Evolutionary conservation across 140 eudicot genomes (phyloP), one percentile per base, ranked within the genome.

Genomic region (Anethum foeniculum): DNA sequence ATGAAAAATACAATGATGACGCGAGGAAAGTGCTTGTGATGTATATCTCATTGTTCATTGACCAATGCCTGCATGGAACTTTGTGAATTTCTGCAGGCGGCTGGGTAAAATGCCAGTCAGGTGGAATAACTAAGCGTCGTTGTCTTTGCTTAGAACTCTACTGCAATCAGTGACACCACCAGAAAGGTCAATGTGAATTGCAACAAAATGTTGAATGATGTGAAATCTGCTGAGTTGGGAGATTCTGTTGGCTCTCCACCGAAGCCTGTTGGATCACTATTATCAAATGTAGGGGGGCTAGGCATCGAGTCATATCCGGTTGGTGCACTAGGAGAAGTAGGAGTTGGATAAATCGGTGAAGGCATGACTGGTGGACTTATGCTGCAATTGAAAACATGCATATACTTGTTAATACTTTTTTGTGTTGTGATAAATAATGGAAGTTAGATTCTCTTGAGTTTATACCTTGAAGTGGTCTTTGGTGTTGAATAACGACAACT

Each of bases 231-330:
- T 76, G 89, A 84, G 88, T 76, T 91, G 16, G 96, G 96, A 58
- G 86, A 85, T 58, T 86, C 91, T 28, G 89, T 86, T 52, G 96
- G 96, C 39, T 88, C 93, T 68, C 74, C 74, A 44, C 86, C 85
- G 18, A 86, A 36, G 93, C 90, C 5, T 86, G 74, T 68, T 68
- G 91, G 90, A 77, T 89, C 93, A n/a, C 81, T 48, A 54, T 47
- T 81, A 39, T 86, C 84, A 62, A 21, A 28, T 1, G 88, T 78
- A 1, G 92, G 92, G 72, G 65, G 76, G 52, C 36, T 78, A 78
- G 90, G 89, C 71, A 88, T 38, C 32, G 84, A 74, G 23, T 39
- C 85, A 41, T 85, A 85, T 62, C 27, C 52, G 0, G 88, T 78
- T 0, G 92, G 92, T 81, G 65, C 81, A 39, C 38, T 82, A 68